A percentile compares a stretch with the other conserved stretches of the same genome.
phyloP scores from a whole-genome alignment of 805 yeast species.

The Wickerhamiella australiensis region DNA sequence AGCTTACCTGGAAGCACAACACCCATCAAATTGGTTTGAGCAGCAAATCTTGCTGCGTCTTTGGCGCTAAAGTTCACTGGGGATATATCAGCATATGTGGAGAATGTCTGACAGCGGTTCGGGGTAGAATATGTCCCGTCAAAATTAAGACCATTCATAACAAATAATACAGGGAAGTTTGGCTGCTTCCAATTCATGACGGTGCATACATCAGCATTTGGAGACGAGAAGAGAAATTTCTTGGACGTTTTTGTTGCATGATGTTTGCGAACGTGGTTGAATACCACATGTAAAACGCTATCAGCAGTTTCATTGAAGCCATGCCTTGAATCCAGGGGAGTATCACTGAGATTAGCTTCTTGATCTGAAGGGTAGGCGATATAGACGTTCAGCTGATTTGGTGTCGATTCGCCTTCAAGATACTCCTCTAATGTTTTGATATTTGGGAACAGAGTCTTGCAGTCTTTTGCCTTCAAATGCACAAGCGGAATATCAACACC shows the following conservation, averaged over 20 bases:
- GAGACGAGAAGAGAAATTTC: conserved; percentile 71
- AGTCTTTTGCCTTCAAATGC: conserved; percentile 22
- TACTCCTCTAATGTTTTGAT: conserved; percentile 22
- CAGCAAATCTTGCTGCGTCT: conserved; percentile 71
- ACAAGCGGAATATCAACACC: conserved; percentile 43
- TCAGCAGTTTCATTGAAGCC: conserved; percentile 70
- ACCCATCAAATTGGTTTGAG: conserved; percentile 74
- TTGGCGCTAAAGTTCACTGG: conserved; percentile 32
- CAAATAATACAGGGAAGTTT: conserved; percentile 84
- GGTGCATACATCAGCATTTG: conserved; percentile 83
- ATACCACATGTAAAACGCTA: conserved; percentile 53
- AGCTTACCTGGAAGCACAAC: conserved; percentile 62
- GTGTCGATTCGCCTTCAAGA: conserved; percentile 33
- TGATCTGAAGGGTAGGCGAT: conserved; percentile 21
- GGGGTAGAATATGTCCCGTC: conserved; percentile 23
- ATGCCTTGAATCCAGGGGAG: conserved; percentile 21
- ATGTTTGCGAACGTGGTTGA: conserved; percentile 52
- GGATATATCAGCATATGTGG: conserved; percentile 5
- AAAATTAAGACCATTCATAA: conserved; percentile 39
- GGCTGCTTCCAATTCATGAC: conserved; percentile 97
- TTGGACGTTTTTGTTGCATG: conserved; percentile 30
- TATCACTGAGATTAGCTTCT: conserved; percentile 14
- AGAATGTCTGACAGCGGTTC: conserved; percentile 18
- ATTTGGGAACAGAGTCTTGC: conserved; percentile 17
- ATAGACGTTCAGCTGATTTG: conserved; percentile 21